These are phyloP conservation scores for Termitomyces sp. DNA, from an alignment of 768 basidiomycete genomes.

Conservation along the genomic window DNA sequence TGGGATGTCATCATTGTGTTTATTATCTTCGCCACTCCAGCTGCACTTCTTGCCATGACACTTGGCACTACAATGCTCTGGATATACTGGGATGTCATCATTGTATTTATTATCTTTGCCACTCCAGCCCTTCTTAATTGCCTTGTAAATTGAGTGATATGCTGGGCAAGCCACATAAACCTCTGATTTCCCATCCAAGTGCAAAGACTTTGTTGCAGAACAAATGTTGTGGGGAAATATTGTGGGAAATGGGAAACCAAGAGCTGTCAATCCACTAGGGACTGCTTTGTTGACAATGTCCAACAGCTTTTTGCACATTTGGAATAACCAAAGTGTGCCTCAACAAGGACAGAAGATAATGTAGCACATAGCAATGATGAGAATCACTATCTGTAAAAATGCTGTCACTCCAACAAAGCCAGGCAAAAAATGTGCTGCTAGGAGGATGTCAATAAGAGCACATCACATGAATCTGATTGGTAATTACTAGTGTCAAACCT, in stretches of 20 bases:
- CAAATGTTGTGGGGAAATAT: constrained; percentile 11
- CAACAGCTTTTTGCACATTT: constrained; percentile 10
- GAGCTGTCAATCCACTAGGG: neutral
- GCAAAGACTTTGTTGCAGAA: constrained; percentile 7
- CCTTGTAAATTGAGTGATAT: constrained; percentile 16
- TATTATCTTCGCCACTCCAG: too few species aligned
- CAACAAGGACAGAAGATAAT: constrained; percentile 13
- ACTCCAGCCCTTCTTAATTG: neutral
- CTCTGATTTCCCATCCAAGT: constrained; percentile 15
- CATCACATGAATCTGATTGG: too few species aligned
- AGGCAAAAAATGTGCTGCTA: too few species aligned
- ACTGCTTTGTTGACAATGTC: neutral
- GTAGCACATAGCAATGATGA: constrained; percentile 12
- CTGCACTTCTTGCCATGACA: constrained; percentile 3
- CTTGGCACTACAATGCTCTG: constrained; percentile 12
- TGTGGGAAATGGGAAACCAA: neutral
- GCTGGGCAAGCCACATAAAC: constrained; percentile 19
- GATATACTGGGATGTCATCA: constrained; percentile 6
- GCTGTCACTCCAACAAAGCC: neutral
- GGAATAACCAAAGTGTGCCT: constrained; percentile 16
- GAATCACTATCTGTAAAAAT: constrained; percentile 9
- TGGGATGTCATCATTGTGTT: neutral
- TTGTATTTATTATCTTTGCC: too few species aligned
- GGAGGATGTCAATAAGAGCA: too few species aligned
- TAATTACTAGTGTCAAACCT: neutral